A percentile compares a stretch with the other conserved stretches of the same genome.
Evolutionary conservation across 768 basidiomycete genomes (phyloP).

Genomic region (Krasilnikovozyma curviuscula): DNA sequence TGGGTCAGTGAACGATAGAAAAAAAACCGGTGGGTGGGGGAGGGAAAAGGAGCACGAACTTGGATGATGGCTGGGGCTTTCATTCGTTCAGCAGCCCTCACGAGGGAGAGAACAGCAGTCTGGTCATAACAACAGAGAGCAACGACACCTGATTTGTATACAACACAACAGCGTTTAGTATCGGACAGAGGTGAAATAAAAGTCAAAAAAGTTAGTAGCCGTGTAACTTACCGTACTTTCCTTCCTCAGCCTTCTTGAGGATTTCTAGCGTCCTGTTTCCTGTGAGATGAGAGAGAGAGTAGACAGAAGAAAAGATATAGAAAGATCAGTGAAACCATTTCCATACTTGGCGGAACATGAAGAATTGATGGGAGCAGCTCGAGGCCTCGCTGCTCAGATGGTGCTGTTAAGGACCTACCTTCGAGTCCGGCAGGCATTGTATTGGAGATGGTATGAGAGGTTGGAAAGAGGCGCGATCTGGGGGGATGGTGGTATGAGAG

Average conservation of each 20-base stretch:
- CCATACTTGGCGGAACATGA: no score
- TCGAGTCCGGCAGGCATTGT: no score
- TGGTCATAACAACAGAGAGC: slow-evolving; percentile 21
- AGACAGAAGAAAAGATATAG: no score
- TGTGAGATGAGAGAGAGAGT: no score
- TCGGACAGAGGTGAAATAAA: not conserved
- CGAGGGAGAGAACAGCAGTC: slow-evolving; percentile 18
- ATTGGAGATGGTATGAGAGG: no score
- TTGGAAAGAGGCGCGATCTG: no score
- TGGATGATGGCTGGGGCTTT: slow-evolving; percentile 24
- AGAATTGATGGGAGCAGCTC: no score
- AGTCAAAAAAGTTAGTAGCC: slow-evolving; percentile 7
- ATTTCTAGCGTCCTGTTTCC: slow-evolving; percentile 24
- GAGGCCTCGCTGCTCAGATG: no score
- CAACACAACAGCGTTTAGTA: not conserved
- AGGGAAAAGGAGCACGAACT: slow-evolving; percentile 9
- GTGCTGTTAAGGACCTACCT: no score
- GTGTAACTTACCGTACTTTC: slow-evolving; percentile 17
- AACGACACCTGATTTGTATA: slow-evolving; percentile 17
- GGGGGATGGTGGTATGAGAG: no score
- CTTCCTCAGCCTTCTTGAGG: slow-evolving; percentile 22
- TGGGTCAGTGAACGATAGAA: not conserved
- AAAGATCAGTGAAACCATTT: no score
- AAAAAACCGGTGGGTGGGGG: not conserved
- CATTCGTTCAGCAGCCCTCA: slow-evolving; percentile 22